Evolutionary conservation across 352 stramenopile genomes (phyloP).

Genomic region (Globisporangium parvum): DNA sequence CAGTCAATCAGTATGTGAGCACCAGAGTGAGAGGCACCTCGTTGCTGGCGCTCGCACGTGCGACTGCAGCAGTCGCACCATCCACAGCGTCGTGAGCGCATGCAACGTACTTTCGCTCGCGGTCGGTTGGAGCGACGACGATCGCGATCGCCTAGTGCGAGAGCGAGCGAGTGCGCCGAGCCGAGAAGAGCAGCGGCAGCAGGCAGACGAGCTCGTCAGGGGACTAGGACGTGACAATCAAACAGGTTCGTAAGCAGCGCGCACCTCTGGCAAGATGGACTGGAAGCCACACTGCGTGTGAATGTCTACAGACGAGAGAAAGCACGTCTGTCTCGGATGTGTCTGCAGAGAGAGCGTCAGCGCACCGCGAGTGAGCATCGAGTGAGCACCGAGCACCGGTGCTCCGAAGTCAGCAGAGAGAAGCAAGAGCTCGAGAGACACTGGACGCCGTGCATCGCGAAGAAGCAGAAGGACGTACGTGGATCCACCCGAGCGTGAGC

Average conservation of each 20-base stretch:
- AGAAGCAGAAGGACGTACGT: constrained; percentile 34
- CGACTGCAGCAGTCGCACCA: neutral
- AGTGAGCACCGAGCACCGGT: no score
- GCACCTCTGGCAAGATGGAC: constrained; percentile 76
- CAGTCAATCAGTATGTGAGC: neutral
- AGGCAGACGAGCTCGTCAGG: no score
- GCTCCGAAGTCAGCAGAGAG: no score
- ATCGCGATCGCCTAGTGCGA: constrained; percentile 72
- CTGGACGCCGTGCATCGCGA: neutral
- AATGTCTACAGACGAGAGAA: constrained; percentile 86
- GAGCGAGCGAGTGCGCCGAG: neutral
- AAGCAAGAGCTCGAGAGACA: neutral
- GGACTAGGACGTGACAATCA: no score
- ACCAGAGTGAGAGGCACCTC: no score
- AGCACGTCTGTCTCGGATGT: constrained; percentile 85
- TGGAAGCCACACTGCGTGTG: constrained; percentile 90
- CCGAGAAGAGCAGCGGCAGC: neutral
- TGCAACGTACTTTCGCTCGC: constrained; percentile 40
- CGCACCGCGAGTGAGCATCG: no score
- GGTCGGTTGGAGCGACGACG: constrained; percentile 77
- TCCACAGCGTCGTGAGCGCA: neutral
- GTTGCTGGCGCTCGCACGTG: no score
- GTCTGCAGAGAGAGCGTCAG: constrained; percentile 57
- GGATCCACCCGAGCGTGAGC: constrained; percentile 89
- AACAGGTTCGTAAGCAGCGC: neutral